Percentiles rank a stretch among this genome's conserved stretches.
These are phyloP conservation scores for Aristolochia contorta DNA, from an alignment of 164 flowering plant genomes.

Conservation along the genomic window DNA sequence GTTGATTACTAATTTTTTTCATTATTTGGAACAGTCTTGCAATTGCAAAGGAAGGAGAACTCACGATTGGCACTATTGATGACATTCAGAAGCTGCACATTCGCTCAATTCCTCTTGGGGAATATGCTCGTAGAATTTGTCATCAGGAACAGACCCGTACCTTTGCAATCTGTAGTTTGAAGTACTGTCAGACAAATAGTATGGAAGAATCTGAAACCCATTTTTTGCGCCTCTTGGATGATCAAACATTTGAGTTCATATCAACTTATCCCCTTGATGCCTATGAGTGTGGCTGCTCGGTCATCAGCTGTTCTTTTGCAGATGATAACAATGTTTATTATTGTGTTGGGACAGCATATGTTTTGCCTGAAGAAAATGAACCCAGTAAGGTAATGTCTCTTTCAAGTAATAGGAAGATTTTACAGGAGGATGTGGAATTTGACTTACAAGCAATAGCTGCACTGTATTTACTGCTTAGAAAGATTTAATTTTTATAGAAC, in stretches of 20 bases:
- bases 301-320: conserved; percentile 89
- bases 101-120: conserved; percentile 93
- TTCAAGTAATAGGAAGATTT: too few species aligned
- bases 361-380: conserved; percentile 88
- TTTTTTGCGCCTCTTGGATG: conserved; percentile 81
- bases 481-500: too few species aligned
- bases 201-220: conserved; percentile 80
- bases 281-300: conserved; percentile 82
- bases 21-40: conserved; percentile 59
- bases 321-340: conserved; percentile 85
- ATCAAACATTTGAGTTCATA: conserved; percentile 84
- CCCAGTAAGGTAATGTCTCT: conserved; percentile 60
- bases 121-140: conserved; percentile 90
- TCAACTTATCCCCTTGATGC: conserved; percentile 82
- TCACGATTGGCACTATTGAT: conserved; percentile 94
- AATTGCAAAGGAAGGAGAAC: conserved; percentile 97
- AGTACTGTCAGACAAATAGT: conserved; percentile 53
- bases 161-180: conserved; percentile 78
- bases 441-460: too few species aligned
- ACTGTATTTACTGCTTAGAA: too few species aligned
- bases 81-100: conserved; percentile 98
- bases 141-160: conserved; percentile 93
- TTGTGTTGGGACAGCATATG: conserved; percentile 97
- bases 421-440: too few species aligned
- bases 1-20: too few species aligned